Percentiles rank a stretch among this genome's conserved stretches.
Evolutionary conservation across 352 stramenopile species (phyloP).

Genomic region (Phytophthora fragariae): DNA sequence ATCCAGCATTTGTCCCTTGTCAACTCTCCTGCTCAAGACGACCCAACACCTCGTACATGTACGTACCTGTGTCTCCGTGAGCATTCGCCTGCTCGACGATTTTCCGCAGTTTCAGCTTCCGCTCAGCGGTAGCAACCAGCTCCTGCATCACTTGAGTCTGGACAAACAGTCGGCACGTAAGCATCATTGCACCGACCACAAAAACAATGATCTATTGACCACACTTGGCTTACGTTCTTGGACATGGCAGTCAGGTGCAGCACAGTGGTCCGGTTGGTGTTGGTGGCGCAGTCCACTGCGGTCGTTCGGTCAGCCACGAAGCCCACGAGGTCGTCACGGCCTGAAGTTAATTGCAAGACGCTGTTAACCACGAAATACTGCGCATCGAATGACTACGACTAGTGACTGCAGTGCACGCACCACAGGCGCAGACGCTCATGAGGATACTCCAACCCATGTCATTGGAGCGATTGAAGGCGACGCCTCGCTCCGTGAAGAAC

Average conservation of each 20-base stretch:
- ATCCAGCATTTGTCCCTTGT: neutral
- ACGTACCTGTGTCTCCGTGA: constrained; percentile 79
- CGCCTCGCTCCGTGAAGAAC: constrained; percentile 64
- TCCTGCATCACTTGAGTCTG: constrained; percentile 69
- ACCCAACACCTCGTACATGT: neutral
- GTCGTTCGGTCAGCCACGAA: constrained; percentile 62
- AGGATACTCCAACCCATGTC: constrained; percentile 78
- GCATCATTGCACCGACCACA: neutral
- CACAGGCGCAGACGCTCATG: constrained; percentile 80
- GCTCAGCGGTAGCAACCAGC: constrained; percentile 54
- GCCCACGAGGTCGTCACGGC: constrained; percentile 67
- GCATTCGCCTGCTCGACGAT: constrained; percentile 70
- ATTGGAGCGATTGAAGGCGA: constrained; percentile 72
- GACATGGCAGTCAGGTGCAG: constrained; percentile 84
- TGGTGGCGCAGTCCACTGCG: constrained; percentile 64
- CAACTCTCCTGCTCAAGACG: neutral
- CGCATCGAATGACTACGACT: too few relatives aligned
- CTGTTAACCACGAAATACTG: neutral
- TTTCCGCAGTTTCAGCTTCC: constrained; percentile 53
- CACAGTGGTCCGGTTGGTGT: constrained; percentile 74
- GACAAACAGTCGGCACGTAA: neutral
- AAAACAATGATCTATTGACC: neutral
- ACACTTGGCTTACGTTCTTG: constrained; percentile 53
- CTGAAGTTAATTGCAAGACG: constrained; percentile 38
- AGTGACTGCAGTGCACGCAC: constrained; percentile 33